Percentiles rank a stretch among this genome's conserved stretches.
Evolutionary conservation across 164 flowering plant genomes (phyloP).

Genomic region (Tetrastigma voinierianum): DNA sequence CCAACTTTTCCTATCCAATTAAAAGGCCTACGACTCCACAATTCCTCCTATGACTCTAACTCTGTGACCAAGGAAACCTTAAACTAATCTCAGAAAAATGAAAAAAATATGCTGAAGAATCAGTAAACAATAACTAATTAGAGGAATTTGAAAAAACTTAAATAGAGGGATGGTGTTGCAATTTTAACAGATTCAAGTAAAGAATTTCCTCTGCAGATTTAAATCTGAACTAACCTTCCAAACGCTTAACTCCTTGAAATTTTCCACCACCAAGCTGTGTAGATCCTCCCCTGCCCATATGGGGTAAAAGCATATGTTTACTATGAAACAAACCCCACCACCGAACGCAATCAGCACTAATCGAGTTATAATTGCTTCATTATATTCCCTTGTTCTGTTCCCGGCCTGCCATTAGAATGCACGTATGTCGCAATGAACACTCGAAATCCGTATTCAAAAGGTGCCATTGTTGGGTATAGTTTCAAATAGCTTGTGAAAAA

Average conservation of each 20-base stretch:
- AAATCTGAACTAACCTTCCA: no score
- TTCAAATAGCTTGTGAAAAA: conserved; percentile 42
- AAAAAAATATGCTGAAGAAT: no score
- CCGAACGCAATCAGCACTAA: conserved; percentile 58
- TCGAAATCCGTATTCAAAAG: conserved; percentile 69
- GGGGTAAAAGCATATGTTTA: conserved; percentile 61
- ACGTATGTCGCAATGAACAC: conserved; percentile 65
- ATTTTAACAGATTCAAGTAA: no score
- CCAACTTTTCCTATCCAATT: no score
- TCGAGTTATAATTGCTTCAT: conserved; percentile 41
- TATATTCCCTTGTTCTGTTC: conserved; percentile 33
- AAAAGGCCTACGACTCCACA: no score
- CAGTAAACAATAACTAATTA: no score
- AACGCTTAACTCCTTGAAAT: conserved; percentile 42
- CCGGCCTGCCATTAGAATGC: conserved; percentile 60
- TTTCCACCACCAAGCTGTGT: conserved; percentile 59
- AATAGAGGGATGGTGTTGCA: no score
- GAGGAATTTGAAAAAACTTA: no score
- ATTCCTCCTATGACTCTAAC: no score
- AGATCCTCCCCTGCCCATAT: conserved; percentile 78
- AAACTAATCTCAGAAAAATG: no score
- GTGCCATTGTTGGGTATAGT: conserved; percentile 56
- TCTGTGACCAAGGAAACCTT: no score
- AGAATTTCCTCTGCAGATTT: no score
- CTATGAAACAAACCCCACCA: conserved; percentile 44